Base-by-base conservation (phyloP, 352 stramenopile genomes). In the Lagenidium sp. region DNA sequence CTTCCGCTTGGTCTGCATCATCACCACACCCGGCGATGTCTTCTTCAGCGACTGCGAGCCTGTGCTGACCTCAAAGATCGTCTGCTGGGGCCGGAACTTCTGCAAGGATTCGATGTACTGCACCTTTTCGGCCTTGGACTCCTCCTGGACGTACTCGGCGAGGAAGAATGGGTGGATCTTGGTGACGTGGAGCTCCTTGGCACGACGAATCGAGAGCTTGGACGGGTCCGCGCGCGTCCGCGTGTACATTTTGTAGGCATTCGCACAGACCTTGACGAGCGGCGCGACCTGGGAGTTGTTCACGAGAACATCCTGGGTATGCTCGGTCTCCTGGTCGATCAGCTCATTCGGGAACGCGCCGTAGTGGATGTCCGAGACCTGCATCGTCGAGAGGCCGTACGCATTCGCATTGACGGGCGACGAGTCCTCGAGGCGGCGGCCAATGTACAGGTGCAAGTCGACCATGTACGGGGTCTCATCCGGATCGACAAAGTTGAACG, bases 381-480 rank as follows among this genome's bases (percentile, higher is more conserved):
- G 94, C 94, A 99, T 98, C 13, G 88, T 79, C 26, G 64, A 55
- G 3, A 99, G 61, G 3, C 68, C 82, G 72, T 99, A 99, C 11
- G 76, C 63, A 51, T 68, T 62, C 5, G 57, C 60, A 6, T 64
- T 65, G 23, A 64, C 53, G 0, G 77, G 82, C 4, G 68, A 79
- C 21, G 77, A 89, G 49, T 89, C 77, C 20, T 83, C 77, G 21
- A 90, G 63, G 15, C 78, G 77, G 2, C 83, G 82, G 31, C 92
- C 94, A 28, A 99, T 82, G 66, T 98, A 99, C 32, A 98, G 48
- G 59, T 98, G 86, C 26, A 99, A 52, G 61, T 99, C 97, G 19
- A 99, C 84, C 89, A 99, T 98, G 68, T 98, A 99, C 11, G 96
- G 92, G 38, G 98, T 65, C 60, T 99, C 97, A 48, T 98, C 95